phyloP scores from a whole-genome alignment of 2,329 filamentous ascomycete genomes.

The Ophiostoma ips region DNA sequence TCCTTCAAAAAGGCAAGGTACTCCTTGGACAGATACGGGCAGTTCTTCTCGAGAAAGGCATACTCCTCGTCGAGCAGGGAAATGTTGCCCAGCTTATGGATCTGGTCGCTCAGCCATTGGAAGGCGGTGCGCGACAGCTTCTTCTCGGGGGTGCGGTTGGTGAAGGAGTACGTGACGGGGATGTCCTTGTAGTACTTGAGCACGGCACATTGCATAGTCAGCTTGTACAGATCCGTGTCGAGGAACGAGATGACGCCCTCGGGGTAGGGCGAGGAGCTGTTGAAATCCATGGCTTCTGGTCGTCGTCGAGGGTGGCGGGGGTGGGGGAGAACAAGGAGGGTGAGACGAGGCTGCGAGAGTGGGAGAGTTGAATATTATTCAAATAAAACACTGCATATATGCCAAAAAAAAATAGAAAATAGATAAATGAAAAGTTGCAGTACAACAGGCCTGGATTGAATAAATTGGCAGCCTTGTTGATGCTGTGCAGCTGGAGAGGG shows the following conservation, averaged over 20 bases:
- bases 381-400: neutral
- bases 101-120: constrained; percentile 72
- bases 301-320: neutral
- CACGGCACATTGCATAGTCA: constrained; percentile 98
- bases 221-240: constrained; percentile 80
- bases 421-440: too few relatives aligned
- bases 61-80: constrained; percentile 67
- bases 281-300: constrained; percentile 53
- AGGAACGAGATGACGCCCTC: constrained; percentile 73
- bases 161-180: constrained; percentile 83
- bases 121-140: constrained; percentile 74
- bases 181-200: constrained; percentile 78
- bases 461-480: too few relatives aligned
- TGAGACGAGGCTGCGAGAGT: neutral
- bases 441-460: too few relatives aligned
- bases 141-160: constrained; percentile 89
- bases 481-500: too few relatives aligned
- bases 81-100: constrained; percentile 72
- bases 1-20: constrained; percentile 73
- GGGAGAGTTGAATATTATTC: neutral
- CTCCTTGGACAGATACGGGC: constrained; percentile 61
- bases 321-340: neutral
- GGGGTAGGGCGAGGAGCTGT: constrained; percentile 51
- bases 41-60: constrained; percentile 61
- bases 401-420: neutral